Evolutionary conservation across 176 grass and related monocot genomes (phyloP).

Genomic region (Themeda triandra): DNA sequence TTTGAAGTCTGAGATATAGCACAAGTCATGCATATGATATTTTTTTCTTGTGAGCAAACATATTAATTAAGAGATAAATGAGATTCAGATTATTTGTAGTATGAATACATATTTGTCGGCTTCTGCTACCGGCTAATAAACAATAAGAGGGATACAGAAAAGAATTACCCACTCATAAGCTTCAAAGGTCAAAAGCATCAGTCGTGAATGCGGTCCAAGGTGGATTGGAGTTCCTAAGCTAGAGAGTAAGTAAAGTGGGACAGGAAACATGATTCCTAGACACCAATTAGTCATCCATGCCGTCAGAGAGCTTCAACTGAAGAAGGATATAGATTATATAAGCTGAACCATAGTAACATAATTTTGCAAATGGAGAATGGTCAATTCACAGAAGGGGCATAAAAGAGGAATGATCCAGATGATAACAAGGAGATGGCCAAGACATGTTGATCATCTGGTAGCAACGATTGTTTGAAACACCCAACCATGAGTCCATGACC

Average conservation of each 20-base stretch:
- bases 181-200: not conserved
- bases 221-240: not conserved
- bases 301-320: not conserved
- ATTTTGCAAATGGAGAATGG: not conserved
- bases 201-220: not conserved
- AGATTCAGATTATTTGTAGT: not conserved
- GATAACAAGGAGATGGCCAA: not conserved
- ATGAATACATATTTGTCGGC: too few species aligned
- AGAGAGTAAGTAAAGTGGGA: not conserved
- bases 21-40: constrained; percentile 28
- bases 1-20: constrained; percentile 37
- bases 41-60: constrained; percentile 12
- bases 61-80: constrained; percentile 14
- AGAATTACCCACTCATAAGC: not conserved
- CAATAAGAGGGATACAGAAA: too few species aligned
- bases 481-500: not conserved
- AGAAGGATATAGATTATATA: not conserved
- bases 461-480: not conserved
- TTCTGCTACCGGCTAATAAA: too few species aligned
- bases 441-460: not conserved
- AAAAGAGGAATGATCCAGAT: not conserved
- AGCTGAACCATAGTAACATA: not conserved
- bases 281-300: not conserved
- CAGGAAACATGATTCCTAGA: constrained; percentile 1
- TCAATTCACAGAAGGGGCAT: constrained; percentile 3